Evolutionary conservation across 495 filamentous ascomycete species (phyloP), one percentile per base, ranked within the genome.

Genomic region (Chaetomidium leptoderma): DNA sequence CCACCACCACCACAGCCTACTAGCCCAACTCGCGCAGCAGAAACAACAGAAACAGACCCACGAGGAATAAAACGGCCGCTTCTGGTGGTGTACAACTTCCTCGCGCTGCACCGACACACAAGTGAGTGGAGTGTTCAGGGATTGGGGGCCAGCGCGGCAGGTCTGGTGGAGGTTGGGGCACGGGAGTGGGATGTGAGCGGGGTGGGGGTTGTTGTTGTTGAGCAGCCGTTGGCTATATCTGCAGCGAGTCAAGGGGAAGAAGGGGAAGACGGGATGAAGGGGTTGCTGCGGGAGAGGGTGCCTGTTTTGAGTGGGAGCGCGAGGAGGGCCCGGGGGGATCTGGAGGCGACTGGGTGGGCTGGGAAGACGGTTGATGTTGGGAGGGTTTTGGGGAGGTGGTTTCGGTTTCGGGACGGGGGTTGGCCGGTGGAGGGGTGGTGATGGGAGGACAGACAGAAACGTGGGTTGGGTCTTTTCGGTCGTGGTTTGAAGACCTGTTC

Each of bases 41-140:
- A n/a, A n/a, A n/a, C n/a, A n/a, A n/a, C n/a, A n/a, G n/a, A n/a
- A n/a, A n/a, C n/a, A n/a, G n/a, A n/a, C n/a, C 9, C 36, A 23
- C 6, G 43, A 44, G 21, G 26, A 29, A 17, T 16, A 26, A 30
- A 19, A 4, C 17, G 1, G 7, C 68, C 72, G 0, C 47, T 82
- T 24, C 70, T 96, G 14, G 76, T 84, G 13, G 69, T 92, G 11
- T 81, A 89, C 58, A 83, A 89, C 53, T 75, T 87, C 44, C 63
- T 95, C 11, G 70, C 75, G 29, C 68, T 90, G 35, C 91, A 96
- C 71, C 76, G 76, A n/a, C 70, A 77, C 27, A 92, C 88, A 5
- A 81, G 82, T 54, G 89, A 93, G 63, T 92, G 87, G 78, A 91
- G 88, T 42, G 90, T 86, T 0, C 91, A 95, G 68, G 91, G 90